A percentile compares a stretch with the other conserved stretches of the same genome.
Evolutionary conservation across 768 basidiomycete genomes (phyloP).

Genomic region (Mycena amicta): DNA sequence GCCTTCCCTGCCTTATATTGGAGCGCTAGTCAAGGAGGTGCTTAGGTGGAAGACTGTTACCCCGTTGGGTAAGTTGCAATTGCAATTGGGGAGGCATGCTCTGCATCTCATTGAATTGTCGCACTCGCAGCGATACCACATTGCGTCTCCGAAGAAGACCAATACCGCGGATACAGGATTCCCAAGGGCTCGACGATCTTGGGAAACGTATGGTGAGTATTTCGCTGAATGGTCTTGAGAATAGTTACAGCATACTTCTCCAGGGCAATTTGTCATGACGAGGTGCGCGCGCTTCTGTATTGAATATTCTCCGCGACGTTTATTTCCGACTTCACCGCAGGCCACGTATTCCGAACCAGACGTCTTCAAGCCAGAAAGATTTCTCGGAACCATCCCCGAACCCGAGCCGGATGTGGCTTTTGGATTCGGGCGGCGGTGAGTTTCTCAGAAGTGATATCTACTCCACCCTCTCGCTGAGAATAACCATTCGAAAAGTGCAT

Average conservation of each 20-base stretch:
- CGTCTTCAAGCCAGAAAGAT: constrained; percentile 32
- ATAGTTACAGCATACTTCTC: no score
- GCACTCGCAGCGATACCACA: constrained; percentile 8
- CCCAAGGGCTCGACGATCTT: constrained; percentile 26
- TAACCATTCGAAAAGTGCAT: no score
- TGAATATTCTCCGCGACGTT: neutral
- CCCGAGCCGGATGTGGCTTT: constrained; percentile 2
- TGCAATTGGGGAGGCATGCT: neutral
- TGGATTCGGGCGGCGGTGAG: constrained; percentile 6
- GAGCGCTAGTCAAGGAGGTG: constrained; percentile 24
- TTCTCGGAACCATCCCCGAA: constrained; percentile 8
- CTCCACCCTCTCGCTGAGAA: no score
- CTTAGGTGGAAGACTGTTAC: constrained; percentile 16
- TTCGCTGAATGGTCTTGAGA: no score
- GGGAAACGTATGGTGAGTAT: constrained; percentile 24
- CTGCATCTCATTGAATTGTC: neutral
- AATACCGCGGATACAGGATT: constrained; percentile 26
- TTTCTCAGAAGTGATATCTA: no score
- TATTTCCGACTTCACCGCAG: neutral
- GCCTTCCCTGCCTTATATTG: constrained; percentile 20
- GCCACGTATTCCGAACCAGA: constrained; percentile 29
- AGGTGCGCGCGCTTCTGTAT: neutral
- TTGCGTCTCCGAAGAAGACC: constrained; percentile 17
- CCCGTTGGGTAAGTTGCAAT: constrained; percentile 20
- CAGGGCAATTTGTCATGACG: neutral